Conservation (phyloP, 140 eudicot genomes). For the Senecio squalidus region DNA sequence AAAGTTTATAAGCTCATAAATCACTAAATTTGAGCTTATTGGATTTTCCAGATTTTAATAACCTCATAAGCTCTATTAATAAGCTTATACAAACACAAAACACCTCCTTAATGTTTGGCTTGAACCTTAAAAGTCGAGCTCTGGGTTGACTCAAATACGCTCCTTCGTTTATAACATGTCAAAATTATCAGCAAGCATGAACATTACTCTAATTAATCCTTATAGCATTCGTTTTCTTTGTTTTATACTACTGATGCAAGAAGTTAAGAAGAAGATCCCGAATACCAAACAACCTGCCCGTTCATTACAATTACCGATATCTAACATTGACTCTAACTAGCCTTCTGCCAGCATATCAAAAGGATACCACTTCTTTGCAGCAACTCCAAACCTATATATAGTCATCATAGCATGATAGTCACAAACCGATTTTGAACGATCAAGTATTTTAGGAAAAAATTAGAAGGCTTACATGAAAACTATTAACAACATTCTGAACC, state of each 20-base stretch:
- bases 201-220: too few relatives aligned
- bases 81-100: too few relatives aligned
- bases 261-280: slow-evolving; percentile 6
- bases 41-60: too few relatives aligned
- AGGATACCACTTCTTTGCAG: slow-evolving; percentile 6
- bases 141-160: neutral
- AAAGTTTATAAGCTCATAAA: too few relatives aligned
- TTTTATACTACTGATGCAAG: neutral
- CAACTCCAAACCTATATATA: slow-evolving; percentile 5
- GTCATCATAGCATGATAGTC: neutral
- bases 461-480: neutral
- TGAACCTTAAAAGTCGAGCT: neutral
- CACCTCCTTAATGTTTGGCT: too few relatives aligned
- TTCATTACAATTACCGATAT: neutral
- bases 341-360: slow-evolving; percentile 1
- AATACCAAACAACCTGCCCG: neutral
- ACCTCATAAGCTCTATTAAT: too few relatives aligned
- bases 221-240: too few relatives aligned
- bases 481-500: neutral
- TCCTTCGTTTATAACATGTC: neutral
- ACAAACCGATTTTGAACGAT: neutral
- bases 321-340: neutral
- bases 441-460: neutral
- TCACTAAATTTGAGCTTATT: too few relatives aligned
- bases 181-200: neutral